phyloP scores from a whole-genome alignment of 1,139 yeast genomes.

The Yueomyces sp. region DNA sequence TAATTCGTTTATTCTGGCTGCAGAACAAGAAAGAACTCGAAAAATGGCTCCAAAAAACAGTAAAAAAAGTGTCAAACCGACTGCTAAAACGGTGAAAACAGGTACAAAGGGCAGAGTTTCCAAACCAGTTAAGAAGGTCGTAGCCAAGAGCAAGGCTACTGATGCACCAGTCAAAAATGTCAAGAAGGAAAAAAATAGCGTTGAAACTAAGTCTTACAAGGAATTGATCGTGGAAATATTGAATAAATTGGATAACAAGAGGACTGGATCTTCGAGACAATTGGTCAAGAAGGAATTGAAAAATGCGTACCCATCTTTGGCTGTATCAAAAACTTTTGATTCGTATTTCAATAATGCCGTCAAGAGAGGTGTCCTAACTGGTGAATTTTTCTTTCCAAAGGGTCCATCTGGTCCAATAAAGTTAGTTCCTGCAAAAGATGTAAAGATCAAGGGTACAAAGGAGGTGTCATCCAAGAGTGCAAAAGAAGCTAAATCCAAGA shows the following conservation, averaged over 20 bases:
- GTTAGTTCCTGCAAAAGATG: constrained; percentile 12
- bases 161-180: neutral
- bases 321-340: constrained; percentile 53
- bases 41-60: no score
- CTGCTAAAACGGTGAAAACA: neutral
- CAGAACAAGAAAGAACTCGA: no score
- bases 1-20: no score
- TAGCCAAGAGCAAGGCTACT: constrained; percentile 1
- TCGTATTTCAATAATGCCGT: constrained; percentile 68
- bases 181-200: neutral
- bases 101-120: neutral
- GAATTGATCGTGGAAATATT: constrained; percentile 75
- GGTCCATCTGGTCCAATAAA: constrained; percentile 41
- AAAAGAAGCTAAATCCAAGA: neutral
- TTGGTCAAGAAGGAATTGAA: constrained; percentile 63
- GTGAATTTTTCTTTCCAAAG: constrained; percentile 74
- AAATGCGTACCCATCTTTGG: constrained; percentile 32
- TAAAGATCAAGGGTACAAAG: constrained; percentile 5
- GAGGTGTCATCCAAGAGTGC: neutral
- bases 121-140: constrained; percentile 2
- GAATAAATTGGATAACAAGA: constrained; percentile 51
- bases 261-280: constrained; percentile 77
- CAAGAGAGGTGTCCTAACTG: constrained; percentile 69
- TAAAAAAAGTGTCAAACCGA: neutral
- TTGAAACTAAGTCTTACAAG: constrained; percentile 18